Percentiles rank a stretch among this genome's conserved stretches.
These are phyloP conservation scores for Xylaria polymorpha DNA, from an alignment of 2,329 filamentous ascomycete species.

Conservation along the genomic window DNA sequence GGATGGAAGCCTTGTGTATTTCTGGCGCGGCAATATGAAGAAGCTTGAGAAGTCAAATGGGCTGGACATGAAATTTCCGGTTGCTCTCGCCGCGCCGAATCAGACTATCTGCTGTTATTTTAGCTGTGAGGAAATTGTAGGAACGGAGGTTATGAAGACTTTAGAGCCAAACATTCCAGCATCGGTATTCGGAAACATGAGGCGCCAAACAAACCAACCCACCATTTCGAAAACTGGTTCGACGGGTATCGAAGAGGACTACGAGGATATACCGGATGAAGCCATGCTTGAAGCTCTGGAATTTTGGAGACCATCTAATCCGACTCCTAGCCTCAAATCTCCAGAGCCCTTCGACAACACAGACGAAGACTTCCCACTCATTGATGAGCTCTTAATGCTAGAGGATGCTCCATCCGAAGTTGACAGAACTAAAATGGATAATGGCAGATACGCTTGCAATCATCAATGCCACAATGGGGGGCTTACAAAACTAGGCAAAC, in stretches of 20 bases:
- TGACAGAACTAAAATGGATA: slow-evolving; percentile 66
- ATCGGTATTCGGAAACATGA: slow-evolving; percentile 48
- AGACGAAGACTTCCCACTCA: slow-evolving; percentile 62
- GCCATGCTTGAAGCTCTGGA: slow-evolving; percentile 55
- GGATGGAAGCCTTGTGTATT: slow-evolving; percentile 76
- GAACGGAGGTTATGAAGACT: slow-evolving; percentile 57
- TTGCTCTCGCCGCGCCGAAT: slow-evolving; percentile 64
- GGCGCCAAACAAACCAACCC: neutral
- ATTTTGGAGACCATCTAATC: slow-evolving; percentile 28
- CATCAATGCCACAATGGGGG: slow-evolving; percentile 68
- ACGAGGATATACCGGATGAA: slow-evolving; percentile 55
- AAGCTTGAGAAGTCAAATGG: slow-evolving; percentile 71
- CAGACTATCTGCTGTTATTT: slow-evolving; percentile 75
- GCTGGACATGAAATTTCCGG: slow-evolving; percentile 67
- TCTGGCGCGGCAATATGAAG: slow-evolving; percentile 70
- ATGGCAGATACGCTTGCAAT: slow-evolving; percentile 80
- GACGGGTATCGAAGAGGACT: slow-evolving; percentile 42
- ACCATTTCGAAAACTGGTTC: slow-evolving; percentile 12
- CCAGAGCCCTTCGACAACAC: slow-evolving; percentile 30
- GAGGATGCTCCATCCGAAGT: slow-evolving; percentile 23
- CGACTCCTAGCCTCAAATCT: slow-evolving; percentile 40
- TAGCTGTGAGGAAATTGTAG: slow-evolving; percentile 87
- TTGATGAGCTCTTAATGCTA: slow-evolving; percentile 61
- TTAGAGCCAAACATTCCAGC: slow-evolving; percentile 49
- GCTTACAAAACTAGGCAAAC: slow-evolving; percentile 53